Base-by-base conservation (phyloP, 1,284 basidiomycete genomes). In the Puccinia horiana region DNA sequence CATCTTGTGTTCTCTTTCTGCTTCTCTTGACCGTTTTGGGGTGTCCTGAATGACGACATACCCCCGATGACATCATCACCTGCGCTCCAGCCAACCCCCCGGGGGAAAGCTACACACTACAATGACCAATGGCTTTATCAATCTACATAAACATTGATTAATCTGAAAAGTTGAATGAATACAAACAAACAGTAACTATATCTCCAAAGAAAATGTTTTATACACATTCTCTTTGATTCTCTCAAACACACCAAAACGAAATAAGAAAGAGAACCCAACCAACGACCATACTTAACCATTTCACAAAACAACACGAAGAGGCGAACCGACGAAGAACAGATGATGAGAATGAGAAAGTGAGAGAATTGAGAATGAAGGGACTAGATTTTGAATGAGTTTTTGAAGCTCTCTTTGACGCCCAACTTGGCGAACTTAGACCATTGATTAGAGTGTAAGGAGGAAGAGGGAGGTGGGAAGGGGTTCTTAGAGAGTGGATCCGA, bases 341-440 rank as follows among this genome's bases (percentile, higher is more conserved):
- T 8, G 1, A 67, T 18, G 35, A 44, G 65, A 44, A n/a, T 20
- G 26, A 69, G 42, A 42, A 44, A 37, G 32, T 20, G 9, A 44
- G 18, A 32, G 32, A 5, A 56, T 37, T 32, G 61, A 32, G 56
- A 32, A 40, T 4, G 26, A 69, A 37, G 40, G 1, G 12, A 12
- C 40, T 42, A 69, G 12, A 69, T 18, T 69, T 63, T 70, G 52
- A 79, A 79, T 0, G 76, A 63, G n/a, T 79, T 65, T 29, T 65
- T 67, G 37, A 79, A 79, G 26, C 37, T 70, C 23, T 79, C 76
- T 12, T 70, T 67, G 49, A 79, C 65, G 35, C 76, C 76, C 49
- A 79, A 29, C 40, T 79, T 79, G 32, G 63, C 29, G 35, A 79
- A 79, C n/a, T 79, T 79, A 14, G 63, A 69, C 76, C 76, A 79